These are phyloP conservation scores for Chaetoscypha palmicola DNA, from an alignment of 2,329 filamentous ascomycete genomes.

Conservation along the genomic window DNA sequence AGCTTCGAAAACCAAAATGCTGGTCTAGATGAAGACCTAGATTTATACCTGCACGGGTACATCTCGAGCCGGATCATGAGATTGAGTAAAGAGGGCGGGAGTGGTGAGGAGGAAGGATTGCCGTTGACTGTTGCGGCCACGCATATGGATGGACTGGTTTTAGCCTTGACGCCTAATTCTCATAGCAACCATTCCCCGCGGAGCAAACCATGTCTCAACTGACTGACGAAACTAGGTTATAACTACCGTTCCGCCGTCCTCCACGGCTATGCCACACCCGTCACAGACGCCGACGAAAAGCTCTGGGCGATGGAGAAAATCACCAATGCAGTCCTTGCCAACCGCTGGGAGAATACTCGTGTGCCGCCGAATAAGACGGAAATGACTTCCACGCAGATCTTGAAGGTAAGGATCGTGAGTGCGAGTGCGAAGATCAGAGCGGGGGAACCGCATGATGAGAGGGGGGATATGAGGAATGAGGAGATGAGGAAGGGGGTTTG, in stretches of 20 bases:
- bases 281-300: slow-evolving; percentile 62
- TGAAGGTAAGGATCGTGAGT: slow-evolving; percentile 60
- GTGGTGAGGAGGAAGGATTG: slow-evolving; percentile 37
- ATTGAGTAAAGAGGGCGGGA: slow-evolving; percentile 30
- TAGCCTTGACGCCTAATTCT: slow-evolving; percentile 59
- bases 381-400: slow-evolving; percentile 65
- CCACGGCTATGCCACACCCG: slow-evolving; percentile 27
- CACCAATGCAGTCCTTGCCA: slow-evolving; percentile 64
- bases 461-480: slow-evolving; percentile 39
- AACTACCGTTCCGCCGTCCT: slow-evolving; percentile 59
- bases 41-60: slow-evolving; percentile 79
- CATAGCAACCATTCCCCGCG: too few species aligned
- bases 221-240: slow-evolving; percentile 40
- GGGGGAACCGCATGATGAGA: slow-evolving; percentile 54
- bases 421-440: slow-evolving; percentile 71
- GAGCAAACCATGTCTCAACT: too few species aligned
- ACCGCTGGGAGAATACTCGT: slow-evolving; percentile 62
- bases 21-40: slow-evolving; percentile 58
- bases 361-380: slow-evolving; percentile 65
- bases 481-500: slow-evolving; percentile 39
- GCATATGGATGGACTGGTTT: slow-evolving; percentile 70
- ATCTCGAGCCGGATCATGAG: slow-evolving; percentile 73
- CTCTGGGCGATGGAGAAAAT: slow-evolving; percentile 72
- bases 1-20: slow-evolving; percentile 59
- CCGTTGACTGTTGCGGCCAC: slow-evolving; percentile 67